Conservation (phyloP, 75 land plant genomes). For the Selaginella tamariscina region DNA sequence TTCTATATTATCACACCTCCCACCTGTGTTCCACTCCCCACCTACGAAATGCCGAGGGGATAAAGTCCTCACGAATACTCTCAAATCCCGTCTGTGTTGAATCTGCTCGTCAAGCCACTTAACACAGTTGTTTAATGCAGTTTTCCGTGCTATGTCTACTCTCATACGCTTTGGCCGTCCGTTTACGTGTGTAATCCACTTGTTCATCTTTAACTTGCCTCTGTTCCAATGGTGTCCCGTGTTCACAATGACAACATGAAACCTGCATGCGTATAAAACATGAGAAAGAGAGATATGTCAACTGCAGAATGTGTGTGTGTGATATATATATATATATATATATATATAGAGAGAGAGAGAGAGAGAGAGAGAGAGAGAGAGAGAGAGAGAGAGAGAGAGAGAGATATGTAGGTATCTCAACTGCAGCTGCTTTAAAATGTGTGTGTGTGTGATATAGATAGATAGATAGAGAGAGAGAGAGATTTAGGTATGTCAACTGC, state of each 20-base stretch:
- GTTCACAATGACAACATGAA: conserved; percentile 71
- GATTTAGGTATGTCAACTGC: too few species aligned
- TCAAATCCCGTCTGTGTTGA: conserved; percentile 24
- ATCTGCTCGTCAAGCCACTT: conserved; percentile 49
- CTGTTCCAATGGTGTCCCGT: conserved; percentile 98
- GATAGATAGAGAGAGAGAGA: too few species aligned
- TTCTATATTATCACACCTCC: conserved; percentile 59
- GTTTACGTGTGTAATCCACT: conserved; percentile 52
- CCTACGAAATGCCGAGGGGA: conserved; percentile 83
- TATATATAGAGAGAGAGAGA: too few species aligned
- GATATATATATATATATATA: too few species aligned
- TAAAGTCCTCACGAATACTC: conserved; percentile 50
- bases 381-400: too few species aligned
- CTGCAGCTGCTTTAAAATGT: too few species aligned
- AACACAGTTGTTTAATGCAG: neutral
- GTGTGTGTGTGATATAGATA: too few species aligned
- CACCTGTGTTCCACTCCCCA: conserved; percentile 96
- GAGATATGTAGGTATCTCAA: too few species aligned
- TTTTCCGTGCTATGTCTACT: conserved; percentile 7
- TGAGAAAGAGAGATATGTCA: too few species aligned
- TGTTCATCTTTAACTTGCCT: conserved; percentile 59
- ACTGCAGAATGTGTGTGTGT: too few species aligned
- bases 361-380: too few species aligned
- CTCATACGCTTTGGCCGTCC: conserved; percentile 43
- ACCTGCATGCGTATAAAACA: too few species aligned